phyloP scores from a whole-genome alignment of 768 basidiomycete genomes.

The Bullera alba region DNA sequence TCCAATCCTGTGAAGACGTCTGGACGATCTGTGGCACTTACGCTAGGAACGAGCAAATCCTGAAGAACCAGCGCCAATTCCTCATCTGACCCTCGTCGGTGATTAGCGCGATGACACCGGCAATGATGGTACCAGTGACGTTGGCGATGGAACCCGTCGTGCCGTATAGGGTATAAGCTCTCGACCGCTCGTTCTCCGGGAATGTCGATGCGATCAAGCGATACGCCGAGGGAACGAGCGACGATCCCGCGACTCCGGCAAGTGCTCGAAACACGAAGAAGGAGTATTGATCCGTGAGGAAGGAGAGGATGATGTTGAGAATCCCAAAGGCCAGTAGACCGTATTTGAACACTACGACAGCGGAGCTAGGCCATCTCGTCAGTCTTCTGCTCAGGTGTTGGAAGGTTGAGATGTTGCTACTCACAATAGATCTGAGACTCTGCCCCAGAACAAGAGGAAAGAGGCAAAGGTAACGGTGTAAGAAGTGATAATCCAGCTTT shows the following conservation, averaged over 20 bases:
- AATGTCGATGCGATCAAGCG: constrained; percentile 27
- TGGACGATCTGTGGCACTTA: background rate
- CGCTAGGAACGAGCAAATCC: constrained; percentile 11
- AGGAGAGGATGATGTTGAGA: constrained; percentile 12
- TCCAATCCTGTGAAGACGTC: background rate
- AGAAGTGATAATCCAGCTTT: constrained; percentile 26
- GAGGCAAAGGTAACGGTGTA: constrained; percentile 28
- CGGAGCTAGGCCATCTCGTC: constrained; percentile 13
- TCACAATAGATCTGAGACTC: constrained; percentile 27
- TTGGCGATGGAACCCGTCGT: constrained; percentile 19
- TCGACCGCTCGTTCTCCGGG: constrained; percentile 12
- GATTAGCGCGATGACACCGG: constrained; percentile 23
- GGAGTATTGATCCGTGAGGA: constrained; percentile 19
- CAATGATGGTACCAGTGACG: constrained; percentile 17
- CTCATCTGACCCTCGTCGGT: constrained; percentile 13
- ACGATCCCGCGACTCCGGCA: constrained; percentile 21
- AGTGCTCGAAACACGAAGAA: constrained; percentile 33
- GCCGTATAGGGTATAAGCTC: constrained; percentile 18
- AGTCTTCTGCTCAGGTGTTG: background rate
- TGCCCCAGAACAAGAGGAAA: constrained; percentile 29
- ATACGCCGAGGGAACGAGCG: constrained; percentile 21
- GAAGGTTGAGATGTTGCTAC: background rate
- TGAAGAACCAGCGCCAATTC: constrained; percentile 40
- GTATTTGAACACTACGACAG: constrained; percentile 17
- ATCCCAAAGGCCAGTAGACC: constrained; percentile 27